Conservation (phyloP, 1,284 basidiomycete genomes). For the Ganoderma lingzhi region DNA sequence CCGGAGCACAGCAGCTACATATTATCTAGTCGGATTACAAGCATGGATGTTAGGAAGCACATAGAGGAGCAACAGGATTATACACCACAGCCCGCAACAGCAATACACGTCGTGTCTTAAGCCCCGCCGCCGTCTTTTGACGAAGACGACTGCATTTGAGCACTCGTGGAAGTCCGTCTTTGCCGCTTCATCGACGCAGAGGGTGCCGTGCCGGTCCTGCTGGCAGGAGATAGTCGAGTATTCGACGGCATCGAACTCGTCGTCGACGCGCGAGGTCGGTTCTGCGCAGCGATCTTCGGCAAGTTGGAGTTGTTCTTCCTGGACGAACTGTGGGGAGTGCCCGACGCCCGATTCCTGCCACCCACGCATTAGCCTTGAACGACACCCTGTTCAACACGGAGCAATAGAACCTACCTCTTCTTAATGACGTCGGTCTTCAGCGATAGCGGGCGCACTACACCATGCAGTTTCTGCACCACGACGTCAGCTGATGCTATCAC, state of each 20-base stretch:
- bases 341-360: constrained; percentile 79
- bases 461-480: constrained; percentile 84
- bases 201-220: constrained; percentile 44
- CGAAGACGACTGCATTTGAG: constrained; percentile 45
- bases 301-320: constrained; percentile 66
- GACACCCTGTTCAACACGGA: constrained; percentile 13
- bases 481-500: constrained; percentile 12
- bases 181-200: constrained; percentile 75
- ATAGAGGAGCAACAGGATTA: constrained; percentile 22
- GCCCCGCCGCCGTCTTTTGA: constrained; percentile 44
- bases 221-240: constrained; percentile 48
- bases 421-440: constrained; percentile 98
- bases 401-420: constrained; percentile 77
- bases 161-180: constrained; percentile 73
- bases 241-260: constrained; percentile 63
- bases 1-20: constrained; percentile 35
- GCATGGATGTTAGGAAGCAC: constrained; percentile 34
- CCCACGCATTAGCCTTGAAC: constrained; percentile 9
- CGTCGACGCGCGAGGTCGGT: constrained; percentile 68
- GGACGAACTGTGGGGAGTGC: constrained; percentile 65
- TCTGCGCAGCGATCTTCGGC: constrained; percentile 76
- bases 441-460: constrained; percentile 92
- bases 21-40: constrained; percentile 37
- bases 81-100: constrained; percentile 19
- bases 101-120: constrained; percentile 26